Base-by-base conservation (phyloP, 495 filamentous ascomycete species). In the Penicillium roqueforti region DNA sequence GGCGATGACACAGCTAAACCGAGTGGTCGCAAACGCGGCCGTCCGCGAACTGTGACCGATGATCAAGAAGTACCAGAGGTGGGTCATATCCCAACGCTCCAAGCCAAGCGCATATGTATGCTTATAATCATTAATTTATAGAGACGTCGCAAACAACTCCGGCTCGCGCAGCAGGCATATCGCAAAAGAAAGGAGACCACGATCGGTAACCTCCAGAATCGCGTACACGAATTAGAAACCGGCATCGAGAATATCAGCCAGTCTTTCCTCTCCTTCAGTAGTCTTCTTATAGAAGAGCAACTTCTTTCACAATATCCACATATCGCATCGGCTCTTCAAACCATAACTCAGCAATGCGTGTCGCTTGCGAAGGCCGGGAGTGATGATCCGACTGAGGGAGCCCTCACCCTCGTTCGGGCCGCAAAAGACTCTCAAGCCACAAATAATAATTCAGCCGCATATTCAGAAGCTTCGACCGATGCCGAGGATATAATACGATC, bases 171-270 rank as follows among this genome's bases (percentile, higher is more conserved):
- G 59, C 80, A 90, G 51, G 89, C 89, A 6, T 95, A 95, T 67
- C 83, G 90, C 16, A 80, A 86, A 59, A 82, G 89, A n/a, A 95
- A 95, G 67, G 90, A 95, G 61, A 88, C 79, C 37, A 89, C 89
- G 0, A 92, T 95, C 52, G 78, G 76, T 28, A 84, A 83, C 14
- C 74, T 95, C 14, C 86, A 89, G 59, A 77, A 77, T 32, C 78
- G 83, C 46, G 87, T 91, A 14, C 69, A 83, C 46, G 79, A 82
- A 38, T 75, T 95, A 16, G 81, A 87, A 55, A 72, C 73, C 10
- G 79, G 81, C 13, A 87, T 91, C 61, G 83, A 87, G 56, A 79
- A 88, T 57, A 85, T 95, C 80, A 87, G 84, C 69, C 80, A 81
- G 54, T 80, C 83, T 1, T 95, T 95, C 61, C 73, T 86, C 41